Evolutionary conservation across 345 rosid genomes (phyloP).

Genomic region (Eucalyptus regnans): DNA sequence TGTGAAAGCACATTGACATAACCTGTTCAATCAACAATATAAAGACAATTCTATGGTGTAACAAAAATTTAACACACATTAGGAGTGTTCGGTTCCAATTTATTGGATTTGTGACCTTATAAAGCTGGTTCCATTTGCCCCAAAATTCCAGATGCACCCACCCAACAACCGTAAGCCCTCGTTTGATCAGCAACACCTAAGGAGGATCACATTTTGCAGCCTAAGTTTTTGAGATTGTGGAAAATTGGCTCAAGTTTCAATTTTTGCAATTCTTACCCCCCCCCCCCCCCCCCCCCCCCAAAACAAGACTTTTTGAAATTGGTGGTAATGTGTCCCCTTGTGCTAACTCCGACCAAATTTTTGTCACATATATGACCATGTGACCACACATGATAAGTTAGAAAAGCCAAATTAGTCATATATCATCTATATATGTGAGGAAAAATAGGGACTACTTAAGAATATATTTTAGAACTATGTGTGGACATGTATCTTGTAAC

Average conservation of each 20-base stretch:
- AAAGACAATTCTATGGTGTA: background rate
- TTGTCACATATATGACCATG: background rate
- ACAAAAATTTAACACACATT: background rate
- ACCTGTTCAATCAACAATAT: background rate
- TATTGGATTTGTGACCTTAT: background rate
- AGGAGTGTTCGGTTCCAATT: background rate
- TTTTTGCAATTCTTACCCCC: background rate
- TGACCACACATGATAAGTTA: background rate
- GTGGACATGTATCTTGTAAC: background rate
- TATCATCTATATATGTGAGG: background rate
- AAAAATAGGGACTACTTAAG: too few species aligned
- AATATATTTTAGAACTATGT: background rate
- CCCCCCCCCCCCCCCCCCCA: accelerated
- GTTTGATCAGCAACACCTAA: background rate
- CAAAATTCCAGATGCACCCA: background rate
- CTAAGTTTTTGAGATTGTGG: background rate
- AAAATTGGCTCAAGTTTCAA: background rate
- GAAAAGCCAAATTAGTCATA: background rate
- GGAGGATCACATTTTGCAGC: background rate
- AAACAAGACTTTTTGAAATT: background rate
- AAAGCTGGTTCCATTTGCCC: background rate
- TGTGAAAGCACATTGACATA: background rate
- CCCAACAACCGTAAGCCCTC: background rate
- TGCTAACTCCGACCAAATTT: background rate
- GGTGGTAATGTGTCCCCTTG: background rate